Evolutionary conservation across 148 eudicot species (phyloP).

Genomic region (Arctostaphylos glauca): DNA sequence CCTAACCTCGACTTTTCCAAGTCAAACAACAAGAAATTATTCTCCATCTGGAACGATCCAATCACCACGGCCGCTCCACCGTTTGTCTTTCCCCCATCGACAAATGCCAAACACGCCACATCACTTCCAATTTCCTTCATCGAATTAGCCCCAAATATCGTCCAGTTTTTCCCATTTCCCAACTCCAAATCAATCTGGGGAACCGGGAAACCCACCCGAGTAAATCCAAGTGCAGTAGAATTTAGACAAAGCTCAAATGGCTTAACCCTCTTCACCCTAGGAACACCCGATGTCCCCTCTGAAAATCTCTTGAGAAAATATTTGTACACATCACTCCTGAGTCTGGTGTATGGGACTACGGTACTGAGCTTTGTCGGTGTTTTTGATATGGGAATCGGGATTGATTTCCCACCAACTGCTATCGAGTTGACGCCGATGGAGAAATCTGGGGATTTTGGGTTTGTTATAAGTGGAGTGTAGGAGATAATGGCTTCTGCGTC

Average conservation of each 20-base stretch:
- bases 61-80: conserved; percentile 32
- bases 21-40: conserved; percentile 45
- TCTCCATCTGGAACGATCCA: conserved; percentile 42
- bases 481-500: conserved; percentile 28
- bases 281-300: conserved; percentile 13
- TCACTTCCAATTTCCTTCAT: conserved; percentile 27
- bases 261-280: conserved; percentile 12
- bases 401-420: background rate
- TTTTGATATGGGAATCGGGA: background rate
- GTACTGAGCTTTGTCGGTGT: background rate
- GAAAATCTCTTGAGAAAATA: conserved; percentile 11
- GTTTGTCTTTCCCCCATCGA: conserved; percentile 34
- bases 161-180: conserved; percentile 37
- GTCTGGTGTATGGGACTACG: conserved; percentile 1
- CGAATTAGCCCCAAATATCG: conserved; percentile 39
- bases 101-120: conserved; percentile 45
- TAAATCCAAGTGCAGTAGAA: conserved; percentile 21
- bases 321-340: conserved; percentile 9
- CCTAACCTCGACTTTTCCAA: conserved; percentile 36
- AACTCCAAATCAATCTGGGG: conserved; percentile 39
- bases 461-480: conserved; percentile 39
- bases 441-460: conserved; percentile 27
- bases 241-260: conserved; percentile 45
- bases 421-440: conserved; percentile 6
- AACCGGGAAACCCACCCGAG: conserved; percentile 25